phyloP scores from a whole-genome alignment of 768 basidiomycete genomes.

The Cyclocybe cylindracea region DNA sequence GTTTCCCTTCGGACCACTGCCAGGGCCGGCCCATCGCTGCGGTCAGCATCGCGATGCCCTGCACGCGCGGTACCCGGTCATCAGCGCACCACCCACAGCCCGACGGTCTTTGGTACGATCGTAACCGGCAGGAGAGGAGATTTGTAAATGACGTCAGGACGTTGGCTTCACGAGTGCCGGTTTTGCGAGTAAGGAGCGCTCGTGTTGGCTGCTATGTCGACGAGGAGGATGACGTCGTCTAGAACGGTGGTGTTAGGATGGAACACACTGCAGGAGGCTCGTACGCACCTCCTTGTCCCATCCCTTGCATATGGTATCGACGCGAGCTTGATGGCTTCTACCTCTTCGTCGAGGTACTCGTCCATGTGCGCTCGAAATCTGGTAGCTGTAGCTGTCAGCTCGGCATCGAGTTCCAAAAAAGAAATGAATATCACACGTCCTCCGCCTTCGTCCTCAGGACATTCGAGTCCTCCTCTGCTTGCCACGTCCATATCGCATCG shows the following conservation, averaged over 20 bases:
- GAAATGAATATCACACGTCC: constrained; percentile 67
- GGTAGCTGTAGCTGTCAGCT: constrained; percentile 53
- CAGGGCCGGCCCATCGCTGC: constrained; percentile 69
- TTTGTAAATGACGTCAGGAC: constrained; percentile 92
- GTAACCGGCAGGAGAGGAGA: constrained; percentile 87
- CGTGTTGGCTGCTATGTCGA: constrained; percentile 17
- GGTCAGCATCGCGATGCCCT: constrained; percentile 90
- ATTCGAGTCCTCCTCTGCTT: constrained; percentile 35
- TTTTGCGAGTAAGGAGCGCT: constrained; percentile 78
- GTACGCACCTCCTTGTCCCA: constrained; percentile 77
- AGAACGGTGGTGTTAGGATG: neutral
- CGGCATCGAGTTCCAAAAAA: neutral
- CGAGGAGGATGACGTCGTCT: constrained; percentile 8
- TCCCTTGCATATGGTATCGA: constrained; percentile 68
- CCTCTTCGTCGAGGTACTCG: constrained; percentile 94
- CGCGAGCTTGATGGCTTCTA: constrained; percentile 73
- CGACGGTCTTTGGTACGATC: constrained; percentile 85
- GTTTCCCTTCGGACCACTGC: constrained; percentile 12
- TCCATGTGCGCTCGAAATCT: constrained; percentile 98
- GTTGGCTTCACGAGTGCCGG: constrained; percentile 85
- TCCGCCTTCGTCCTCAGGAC: constrained; percentile 62
- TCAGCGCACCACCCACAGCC: constrained; percentile 65
- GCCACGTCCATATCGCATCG: constrained; percentile 70
- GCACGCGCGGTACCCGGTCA: constrained; percentile 74
- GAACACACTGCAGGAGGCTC: neutral